Base-by-base conservation (phyloP, 805 yeast genomes). In the Myxozyma sirexii region DNA sequence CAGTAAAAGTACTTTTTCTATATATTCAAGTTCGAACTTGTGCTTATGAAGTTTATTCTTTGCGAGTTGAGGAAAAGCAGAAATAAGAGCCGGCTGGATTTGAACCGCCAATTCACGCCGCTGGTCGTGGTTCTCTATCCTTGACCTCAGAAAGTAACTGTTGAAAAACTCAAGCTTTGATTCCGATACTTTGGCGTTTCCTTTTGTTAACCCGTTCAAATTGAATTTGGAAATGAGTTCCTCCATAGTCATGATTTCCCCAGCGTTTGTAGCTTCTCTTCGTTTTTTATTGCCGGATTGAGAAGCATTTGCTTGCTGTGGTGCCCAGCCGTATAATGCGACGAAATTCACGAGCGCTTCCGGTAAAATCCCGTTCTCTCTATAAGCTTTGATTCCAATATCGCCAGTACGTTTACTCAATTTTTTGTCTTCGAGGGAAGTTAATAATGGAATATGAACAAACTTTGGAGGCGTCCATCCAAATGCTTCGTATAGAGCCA, bases 241-340 rank as follows among this genome's bases (percentile, higher is more conserved):
- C 15, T 49, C 31, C 42, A 65, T 29, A 3, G 45, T 37, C 46
- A 67, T 46, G 27, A 63, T 56, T 42, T 67, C 69, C n/a, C 55
- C 47, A 23, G 41, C 23, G 15, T 37, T 19, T 27, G 31, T 60
- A n/a, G 50, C 41, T 12, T 33, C 59, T n/a, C 42, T 33, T 42
- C 41, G 21, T 33, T 52, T 45, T 12, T 31, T 35, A 27, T n/a
- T 44, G 21, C 26, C 53, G 5, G 23, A 19, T n/a, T 27, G 35
- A 27, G 41, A 8, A 4, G 50, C 29, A 80, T 6, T 84, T 75
- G 68, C 79, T 0, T 19, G 51, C 37, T 39, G 39, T 3, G 97
- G 96, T 4, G 97, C 82, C 99, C 99, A 94, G 0, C 99, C 99
- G 72, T 90, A 88, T 59, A 94, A 77, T 0, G 93, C 96, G 44